Percentiles rank a stretch among this genome's conserved stretches.
Evolutionary conservation across 2,329 filamentous ascomycete species (phyloP).

Genomic region (Trichoderma asperellum): DNA sequence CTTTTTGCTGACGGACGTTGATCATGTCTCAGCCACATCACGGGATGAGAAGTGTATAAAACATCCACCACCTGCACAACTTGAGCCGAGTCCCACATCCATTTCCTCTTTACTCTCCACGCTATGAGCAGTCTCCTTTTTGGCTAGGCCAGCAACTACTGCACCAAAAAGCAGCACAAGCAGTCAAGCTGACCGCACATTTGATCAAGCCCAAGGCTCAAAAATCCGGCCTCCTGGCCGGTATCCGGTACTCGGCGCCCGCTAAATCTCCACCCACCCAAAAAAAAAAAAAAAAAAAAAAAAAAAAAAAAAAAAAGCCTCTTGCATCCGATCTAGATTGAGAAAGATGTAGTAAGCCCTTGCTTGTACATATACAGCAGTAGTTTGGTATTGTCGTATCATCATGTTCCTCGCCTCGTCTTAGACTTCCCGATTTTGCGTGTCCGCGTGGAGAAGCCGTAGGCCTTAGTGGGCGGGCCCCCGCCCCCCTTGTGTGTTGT

Average conservation of each 20-base stretch:
- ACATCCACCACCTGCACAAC: background rate
- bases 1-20: background rate
- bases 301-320: background rate
- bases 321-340: too few species aligned
- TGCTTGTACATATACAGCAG: background rate
- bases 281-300: background rate
- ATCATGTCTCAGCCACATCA: background rate
- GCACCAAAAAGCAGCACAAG: too few species aligned
- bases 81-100: background rate
- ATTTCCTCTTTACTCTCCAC: background rate
- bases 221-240: too few species aligned
- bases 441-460: background rate
- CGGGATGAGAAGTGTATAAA: too few species aligned
- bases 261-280: background rate
- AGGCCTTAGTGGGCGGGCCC: background rate
- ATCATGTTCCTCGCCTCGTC: background rate
- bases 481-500: background rate
- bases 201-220: too few species aligned
- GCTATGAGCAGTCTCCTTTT: too few species aligned
- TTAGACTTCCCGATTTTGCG: slow-evolving; percentile 5
- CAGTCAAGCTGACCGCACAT: too few species aligned
- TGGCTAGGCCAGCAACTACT: too few species aligned
- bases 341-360: background rate
- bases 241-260: background rate
- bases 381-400: background rate